A percentile compares a stretch with the other conserved stretches of the same genome.
Conservation (phyloP, 345 rosid genomes). For the Corymbia maculata region DNA sequence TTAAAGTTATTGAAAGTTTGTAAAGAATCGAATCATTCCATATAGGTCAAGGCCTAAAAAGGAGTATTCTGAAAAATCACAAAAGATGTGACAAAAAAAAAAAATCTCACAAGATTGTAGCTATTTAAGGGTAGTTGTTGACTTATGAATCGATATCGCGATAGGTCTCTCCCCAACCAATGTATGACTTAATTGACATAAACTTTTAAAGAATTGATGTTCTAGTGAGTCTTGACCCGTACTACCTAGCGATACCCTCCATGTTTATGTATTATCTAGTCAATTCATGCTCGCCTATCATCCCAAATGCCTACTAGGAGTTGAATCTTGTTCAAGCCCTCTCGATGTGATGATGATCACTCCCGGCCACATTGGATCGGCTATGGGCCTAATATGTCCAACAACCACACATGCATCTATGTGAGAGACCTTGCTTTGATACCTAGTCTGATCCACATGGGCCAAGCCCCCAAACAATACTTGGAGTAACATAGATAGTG, state of each 20-base stretch:
- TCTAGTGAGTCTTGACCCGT: accelerated
- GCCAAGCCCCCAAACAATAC: neutral
- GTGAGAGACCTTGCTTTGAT: neutral
- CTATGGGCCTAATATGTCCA: neutral
- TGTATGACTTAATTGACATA: neutral
- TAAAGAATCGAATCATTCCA: neutral
- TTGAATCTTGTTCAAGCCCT: neutral
- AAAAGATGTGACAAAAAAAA: too few species aligned
- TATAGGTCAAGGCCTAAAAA: neutral
- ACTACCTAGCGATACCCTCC: neutral
- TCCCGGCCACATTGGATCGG: accelerated
- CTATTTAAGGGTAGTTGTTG: neutral
- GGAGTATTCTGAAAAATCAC: too few species aligned
- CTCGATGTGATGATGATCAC: accelerated
- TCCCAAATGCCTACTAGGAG: neutral
- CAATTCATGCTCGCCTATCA: neutral
- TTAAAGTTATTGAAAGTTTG: neutral
- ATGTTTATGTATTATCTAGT: neutral
- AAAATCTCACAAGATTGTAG: too few species aligned
- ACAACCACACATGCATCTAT: neutral
- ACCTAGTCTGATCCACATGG: neutral
- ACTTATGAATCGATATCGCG: neutral
- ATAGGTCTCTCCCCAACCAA: neutral
- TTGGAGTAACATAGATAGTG: neutral
- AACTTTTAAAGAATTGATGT: neutral